Conservation (phyloP, 2,329 filamentous ascomycete species). For the Aspergillus nomiae region DNA sequence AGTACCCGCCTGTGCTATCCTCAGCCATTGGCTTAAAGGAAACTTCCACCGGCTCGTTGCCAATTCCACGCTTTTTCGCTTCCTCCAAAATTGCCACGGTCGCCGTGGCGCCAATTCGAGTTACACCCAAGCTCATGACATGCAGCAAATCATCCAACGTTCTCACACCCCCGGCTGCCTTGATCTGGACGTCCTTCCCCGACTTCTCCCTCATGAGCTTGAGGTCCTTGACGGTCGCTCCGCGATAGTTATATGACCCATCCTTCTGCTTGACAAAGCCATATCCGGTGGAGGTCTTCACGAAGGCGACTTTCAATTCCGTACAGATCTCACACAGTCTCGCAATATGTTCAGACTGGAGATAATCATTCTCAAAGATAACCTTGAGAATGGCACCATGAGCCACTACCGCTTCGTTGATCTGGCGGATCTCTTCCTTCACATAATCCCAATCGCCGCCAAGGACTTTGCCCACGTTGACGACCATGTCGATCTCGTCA, state of each 20-base stretch:
- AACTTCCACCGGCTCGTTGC: conserved; percentile 30
- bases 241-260: conserved; percentile 56
- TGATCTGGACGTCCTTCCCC: conserved; percentile 53
- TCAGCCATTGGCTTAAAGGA: conserved; percentile 26
- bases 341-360: conserved; percentile 53
- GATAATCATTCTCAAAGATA: conserved; percentile 65
- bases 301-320: conserved; percentile 54
- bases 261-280: conserved; percentile 59
- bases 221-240: conserved; percentile 55
- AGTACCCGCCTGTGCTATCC: conserved; percentile 18
- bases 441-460: conserved; percentile 61
- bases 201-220: conserved; percentile 56
- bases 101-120: conserved; percentile 58
- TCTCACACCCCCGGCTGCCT: conserved; percentile 60
- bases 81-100: conserved; percentile 59
- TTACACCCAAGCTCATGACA: conserved; percentile 57
- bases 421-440: conserved; percentile 50
- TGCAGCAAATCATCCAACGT: conserved; percentile 59
- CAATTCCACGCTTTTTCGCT: conserved; percentile 54
- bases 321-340: conserved; percentile 59
- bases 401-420: conserved; percentile 53
- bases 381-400: conserved; percentile 57
- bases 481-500: conserved; percentile 62
- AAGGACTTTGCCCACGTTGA: conserved; percentile 61
- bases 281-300: conserved; percentile 64